Evolutionary conservation across 1,139 yeast genomes (phyloP), one percentile per base, ranked within the genome.

Genomic region (Pichia sp.): DNA sequence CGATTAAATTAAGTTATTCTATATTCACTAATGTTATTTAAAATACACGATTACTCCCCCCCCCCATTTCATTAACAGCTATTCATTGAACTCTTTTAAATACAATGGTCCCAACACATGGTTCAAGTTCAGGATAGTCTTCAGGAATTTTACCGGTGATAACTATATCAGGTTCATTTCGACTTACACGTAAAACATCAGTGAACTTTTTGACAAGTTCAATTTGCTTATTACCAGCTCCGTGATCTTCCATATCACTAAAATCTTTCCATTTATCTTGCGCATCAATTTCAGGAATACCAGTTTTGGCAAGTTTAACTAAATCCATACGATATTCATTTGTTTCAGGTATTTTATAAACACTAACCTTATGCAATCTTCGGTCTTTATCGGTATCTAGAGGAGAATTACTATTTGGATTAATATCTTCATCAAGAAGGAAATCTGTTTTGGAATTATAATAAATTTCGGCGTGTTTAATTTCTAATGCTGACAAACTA

Each of bases 201-300:
- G 53, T 41, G 46, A 60, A 63, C 14, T 53, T 47, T 19, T 36
- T 43, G 1, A 61, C 51, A 36, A 59, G 28, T 19, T 53, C 56
- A 8, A 57, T 39, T 46, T 54, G 55, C 25, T 48, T 44, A 14
- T 44, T 51, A 6, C 56, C 52, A 13, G 50, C 45, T 9, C 44
- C 46, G 7, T 44, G 31, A 28, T 44, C 46, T 13, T 49, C 55
- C 38, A 60, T 45, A 47, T 61, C 58, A 30, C 49, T 39, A 42
- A 60, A 49, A 16, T 52, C 55, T 47, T 60, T 62, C 65, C 66
- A 63, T 9, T 54, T 53, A 33, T 62, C 64, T 22, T 46, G 47
- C 5, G 50, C 51, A 41, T 58, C 59, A 7, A 55, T 18, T 27
- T 53, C 57, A 1, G 54, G 46, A 16, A 53, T 41, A 6, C 56